Evolutionary conservation across 2,329 filamentous ascomycete genomes (phyloP).

Genomic region (Aspergillus thermomutatus): DNA sequence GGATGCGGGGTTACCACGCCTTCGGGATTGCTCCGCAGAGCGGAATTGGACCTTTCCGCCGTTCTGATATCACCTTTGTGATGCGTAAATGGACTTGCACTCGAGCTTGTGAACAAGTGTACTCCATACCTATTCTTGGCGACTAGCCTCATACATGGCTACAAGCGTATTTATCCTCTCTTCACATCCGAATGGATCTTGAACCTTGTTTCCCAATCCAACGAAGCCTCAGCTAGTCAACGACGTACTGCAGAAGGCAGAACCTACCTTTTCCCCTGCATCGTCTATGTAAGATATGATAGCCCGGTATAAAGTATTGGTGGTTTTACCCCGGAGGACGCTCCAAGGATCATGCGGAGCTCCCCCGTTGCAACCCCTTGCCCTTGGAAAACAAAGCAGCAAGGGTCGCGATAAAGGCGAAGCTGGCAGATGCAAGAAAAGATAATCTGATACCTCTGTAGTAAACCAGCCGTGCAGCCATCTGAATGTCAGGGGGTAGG

Average conservation of each 20-base stretch:
- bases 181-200: background rate
- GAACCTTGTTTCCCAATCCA: background rate
- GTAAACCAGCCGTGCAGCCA: conserved; percentile 56
- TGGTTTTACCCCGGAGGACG: background rate
- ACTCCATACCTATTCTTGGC: no score
- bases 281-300: background rate
- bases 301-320: background rate
- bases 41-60: background rate
- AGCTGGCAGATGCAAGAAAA: conserved; percentile 53
- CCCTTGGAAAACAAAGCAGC: conserved; percentile 47
- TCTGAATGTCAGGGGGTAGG: conserved; percentile 56
- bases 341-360: background rate
- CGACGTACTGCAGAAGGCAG: background rate
- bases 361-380: conserved; percentile 24
- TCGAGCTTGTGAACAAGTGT: background rate
- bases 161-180: background rate
- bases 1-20: background rate
- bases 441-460: conserved; percentile 57
- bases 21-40: background rate
- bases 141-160: background rate
- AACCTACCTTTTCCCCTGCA: background rate
- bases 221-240: background rate
- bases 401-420: conserved; percentile 50
- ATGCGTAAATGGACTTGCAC: background rate
- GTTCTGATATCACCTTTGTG: background rate